These are phyloP conservation scores for Termitomyces sp. DNA, from an alignment of 768 basidiomycete species.

Conservation along the genomic window DNA sequence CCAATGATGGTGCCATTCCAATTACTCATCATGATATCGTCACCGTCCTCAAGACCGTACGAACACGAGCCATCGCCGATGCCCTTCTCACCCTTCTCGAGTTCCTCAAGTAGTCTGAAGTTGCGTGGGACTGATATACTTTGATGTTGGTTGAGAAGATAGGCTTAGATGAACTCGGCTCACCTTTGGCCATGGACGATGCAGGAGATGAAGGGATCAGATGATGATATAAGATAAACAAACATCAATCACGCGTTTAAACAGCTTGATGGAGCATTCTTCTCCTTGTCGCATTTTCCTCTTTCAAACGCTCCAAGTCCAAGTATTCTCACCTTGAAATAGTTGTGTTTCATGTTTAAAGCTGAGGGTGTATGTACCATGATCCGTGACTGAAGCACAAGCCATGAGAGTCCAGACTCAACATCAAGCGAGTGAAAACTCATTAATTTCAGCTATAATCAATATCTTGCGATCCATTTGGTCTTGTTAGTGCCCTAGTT, in stretches of 20 bases:
- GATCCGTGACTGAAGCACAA: too few relatives aligned
- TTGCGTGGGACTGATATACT: constrained; percentile 78
- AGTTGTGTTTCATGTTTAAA: too few relatives aligned
- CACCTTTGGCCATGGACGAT: constrained; percentile 49
- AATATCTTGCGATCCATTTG: too few relatives aligned
- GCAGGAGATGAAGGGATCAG: constrained; percentile 1
- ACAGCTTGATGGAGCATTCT: too few relatives aligned
- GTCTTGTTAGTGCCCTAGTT: too few relatives aligned
- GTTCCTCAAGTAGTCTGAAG: constrained; percentile 94
- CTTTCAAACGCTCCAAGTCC: too few relatives aligned
- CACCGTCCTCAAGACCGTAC: constrained; percentile 91
- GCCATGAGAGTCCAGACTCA: too few relatives aligned
- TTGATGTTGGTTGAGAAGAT: not conserved
- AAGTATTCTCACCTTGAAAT: too few relatives aligned
- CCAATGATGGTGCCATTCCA: constrained; percentile 99
- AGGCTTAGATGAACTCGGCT: not conserved
- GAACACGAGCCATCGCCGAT: constrained; percentile 98
- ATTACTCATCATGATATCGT: constrained; percentile 95
- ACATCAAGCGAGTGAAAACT: too few relatives aligned
- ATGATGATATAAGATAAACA: not conserved
- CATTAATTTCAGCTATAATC: too few relatives aligned
- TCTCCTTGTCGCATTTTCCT: too few relatives aligned
- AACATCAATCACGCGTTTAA: not conserved
- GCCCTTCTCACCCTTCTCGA: constrained; percentile 99
- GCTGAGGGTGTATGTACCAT: too few relatives aligned